These are phyloP conservation scores for Beauveria scarabaeidicola DNA, from an alignment of 2,329 filamentous ascomycete species.

Conservation along the genomic window DNA sequence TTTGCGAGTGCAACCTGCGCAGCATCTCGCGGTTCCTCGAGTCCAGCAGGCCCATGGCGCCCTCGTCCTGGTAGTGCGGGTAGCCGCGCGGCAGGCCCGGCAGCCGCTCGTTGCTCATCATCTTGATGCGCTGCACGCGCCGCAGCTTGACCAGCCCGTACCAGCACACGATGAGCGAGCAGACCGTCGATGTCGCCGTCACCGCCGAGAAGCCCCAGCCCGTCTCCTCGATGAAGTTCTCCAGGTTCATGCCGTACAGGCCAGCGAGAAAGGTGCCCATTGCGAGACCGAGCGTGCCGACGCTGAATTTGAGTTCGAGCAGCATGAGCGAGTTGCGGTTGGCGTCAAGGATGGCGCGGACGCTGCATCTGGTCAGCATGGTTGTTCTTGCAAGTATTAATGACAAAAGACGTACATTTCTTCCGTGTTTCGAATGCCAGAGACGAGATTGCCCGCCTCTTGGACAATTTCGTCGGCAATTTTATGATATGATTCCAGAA, in stretches of 20 bases:
- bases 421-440: constrained; percentile 93
- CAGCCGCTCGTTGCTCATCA: constrained; percentile 49
- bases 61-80: constrained; percentile 40
- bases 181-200: constrained; percentile 58
- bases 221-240: constrained; percentile 96
- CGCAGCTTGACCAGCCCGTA: constrained; percentile 79
- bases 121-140: constrained; percentile 79
- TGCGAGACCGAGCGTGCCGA: constrained; percentile 87
- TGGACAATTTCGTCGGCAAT: constrained; percentile 97
- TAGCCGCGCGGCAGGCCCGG: constrained; percentile 27
- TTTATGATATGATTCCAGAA: constrained; percentile 95
- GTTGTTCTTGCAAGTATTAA: background rate
- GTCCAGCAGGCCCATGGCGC: constrained; percentile 43
- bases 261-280: constrained; percentile 92
- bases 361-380: constrained; percentile 38
- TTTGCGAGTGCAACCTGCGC: constrained; percentile 42
- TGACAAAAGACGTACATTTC: constrained; percentile 64
- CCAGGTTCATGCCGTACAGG: constrained; percentile 99
- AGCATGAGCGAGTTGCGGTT: constrained; percentile 98
- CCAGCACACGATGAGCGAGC: constrained; percentile 69
- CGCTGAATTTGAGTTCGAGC: constrained; percentile 90
- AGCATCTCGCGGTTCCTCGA: constrained; percentile 47
- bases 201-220: constrained; percentile 76
- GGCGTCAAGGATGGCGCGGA: constrained; percentile 93
- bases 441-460: constrained; percentile 84